Evolutionary conservation across 805 yeast species (phyloP), one percentile per base, ranked within the genome.

Genomic region (Cyberlindnera nakhonratchasimensis): DNA sequence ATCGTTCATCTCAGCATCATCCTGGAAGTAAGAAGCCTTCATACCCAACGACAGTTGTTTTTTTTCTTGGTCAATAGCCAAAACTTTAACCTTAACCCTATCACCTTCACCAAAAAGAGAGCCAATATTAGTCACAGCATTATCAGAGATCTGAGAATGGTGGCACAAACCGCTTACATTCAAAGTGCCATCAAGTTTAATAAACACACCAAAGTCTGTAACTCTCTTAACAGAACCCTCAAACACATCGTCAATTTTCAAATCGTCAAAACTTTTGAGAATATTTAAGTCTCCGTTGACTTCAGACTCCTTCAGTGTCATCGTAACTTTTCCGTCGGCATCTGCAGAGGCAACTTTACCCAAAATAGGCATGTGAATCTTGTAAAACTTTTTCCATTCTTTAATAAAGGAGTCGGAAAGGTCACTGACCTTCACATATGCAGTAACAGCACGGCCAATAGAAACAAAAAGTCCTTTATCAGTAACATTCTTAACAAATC

Each of bases 141-240:
- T 80, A 51, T 86, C 93, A 24, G 96, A 81, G 43, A 91, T 82
- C 63, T 91, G 84, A 29, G 90, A 74, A 44, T 75, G 81, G 59
- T 91, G 97, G 53, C 96, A 89, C 51, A 91, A 74, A 43, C 98
- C 99, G 55, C 85, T 78, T 44, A 89, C 72, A 54, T 79, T 79
- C 41, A 77, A 66, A 30, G 93, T 81, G 34, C 83, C 86, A 51
- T 82, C 89, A 41, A 91, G 69, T 48, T 78, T 81, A 39, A 91
- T 84, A 58, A 91, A 91, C 3, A 88, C 96, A 68, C 99, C 99
- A 59, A 82, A 91, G 35, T 86, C 95, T 25, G 89, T 80, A 19
- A 82, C 86, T 47, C 76, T 76, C 59, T 77, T 81, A 33, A 91
- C 82, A 3, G 80, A 66, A 59, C 96, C 99, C 57, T 84, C 91